A percentile compares a stretch with the other conserved stretches of the same genome.
Conservation (phyloP, 768 basidiomycete genomes). For the Russula virescens region DNA sequence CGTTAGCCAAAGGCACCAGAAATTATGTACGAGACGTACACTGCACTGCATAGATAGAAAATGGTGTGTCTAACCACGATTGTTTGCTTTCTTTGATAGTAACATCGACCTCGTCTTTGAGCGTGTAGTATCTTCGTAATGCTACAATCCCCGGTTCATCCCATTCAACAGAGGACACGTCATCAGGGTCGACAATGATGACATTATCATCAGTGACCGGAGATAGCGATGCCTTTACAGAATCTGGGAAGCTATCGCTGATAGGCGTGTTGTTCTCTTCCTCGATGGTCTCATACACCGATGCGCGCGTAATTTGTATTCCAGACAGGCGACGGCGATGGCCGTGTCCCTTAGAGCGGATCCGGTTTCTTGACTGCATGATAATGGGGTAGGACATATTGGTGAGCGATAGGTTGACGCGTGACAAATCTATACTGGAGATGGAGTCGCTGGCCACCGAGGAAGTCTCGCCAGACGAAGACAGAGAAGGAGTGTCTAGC, state of each 20-base stretch:
- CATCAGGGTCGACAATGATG: slow-evolving; percentile 52
- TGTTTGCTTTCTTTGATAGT: slow-evolving; percentile 62
- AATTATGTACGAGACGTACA: slow-evolving; percentile 41
- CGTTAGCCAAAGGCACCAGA: slow-evolving; percentile 6
- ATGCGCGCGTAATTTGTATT: slow-evolving; percentile 55
- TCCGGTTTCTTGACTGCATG: slow-evolving; percentile 41
- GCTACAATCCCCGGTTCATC: slow-evolving; percentile 62
- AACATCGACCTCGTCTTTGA: slow-evolving; percentile 61
- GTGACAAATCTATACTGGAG: slow-evolving; percentile 61
- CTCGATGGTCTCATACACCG: slow-evolving; percentile 75
- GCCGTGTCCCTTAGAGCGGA: slow-evolving; percentile 55
- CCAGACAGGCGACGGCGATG: slow-evolving; percentile 68
- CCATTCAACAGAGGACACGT: slow-evolving; percentile 47
- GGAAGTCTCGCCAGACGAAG: slow-evolving; percentile 54
- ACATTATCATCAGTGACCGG: slow-evolving; percentile 27
- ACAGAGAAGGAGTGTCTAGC: slow-evolving; percentile 64
- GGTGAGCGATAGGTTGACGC: slow-evolving; percentile 51
- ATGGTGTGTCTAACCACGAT: slow-evolving; percentile 64
- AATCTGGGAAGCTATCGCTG: slow-evolving; percentile 4
- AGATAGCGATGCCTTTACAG: slow-evolving; percentile 5
- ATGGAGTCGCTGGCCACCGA: slow-evolving; percentile 66
- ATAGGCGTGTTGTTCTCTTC: slow-evolving; percentile 46
- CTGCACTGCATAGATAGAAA: slow-evolving; percentile 67
- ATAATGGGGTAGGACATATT: slow-evolving; percentile 46
- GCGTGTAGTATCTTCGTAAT: slow-evolving; percentile 60